These are phyloP conservation scores for Pseudocercospora cruenta DNA, from an alignment of 2,329 filamentous ascomycete genomes.

Conservation along the genomic window DNA sequence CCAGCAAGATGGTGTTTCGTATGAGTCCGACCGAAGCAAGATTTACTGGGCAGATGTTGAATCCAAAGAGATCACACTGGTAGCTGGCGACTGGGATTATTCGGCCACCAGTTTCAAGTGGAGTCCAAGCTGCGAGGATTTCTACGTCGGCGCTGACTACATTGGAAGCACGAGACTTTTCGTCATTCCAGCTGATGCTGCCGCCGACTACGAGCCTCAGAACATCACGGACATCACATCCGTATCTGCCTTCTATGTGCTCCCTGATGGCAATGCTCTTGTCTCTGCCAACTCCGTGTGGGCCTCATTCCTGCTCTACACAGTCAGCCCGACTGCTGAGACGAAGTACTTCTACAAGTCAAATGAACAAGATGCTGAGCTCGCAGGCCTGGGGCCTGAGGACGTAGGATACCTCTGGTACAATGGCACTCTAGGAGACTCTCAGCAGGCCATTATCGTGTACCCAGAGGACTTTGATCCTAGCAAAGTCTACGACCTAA, in stretches of 20 bases:
- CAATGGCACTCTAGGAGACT: conserved; percentile 32
- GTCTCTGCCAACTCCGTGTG: conserved; percentile 28
- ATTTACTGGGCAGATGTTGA: conserved; percentile 31
- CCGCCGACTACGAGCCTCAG: conserved; percentile 26
- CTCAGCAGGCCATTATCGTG: conserved; percentile 30
- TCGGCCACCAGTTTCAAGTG: conserved; percentile 27
- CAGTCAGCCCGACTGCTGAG: conserved; percentile 19
- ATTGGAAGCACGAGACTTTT: conserved; percentile 31
- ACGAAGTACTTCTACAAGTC: conserved; percentile 31
- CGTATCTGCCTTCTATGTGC: conserved; percentile 29
- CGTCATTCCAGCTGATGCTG: conserved; percentile 29
- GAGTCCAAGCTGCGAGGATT: conserved; percentile 22
- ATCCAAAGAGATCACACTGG: conserved; percentile 25
- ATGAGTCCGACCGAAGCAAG: conserved; percentile 32
- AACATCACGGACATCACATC: conserved; percentile 32
- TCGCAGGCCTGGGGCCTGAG: conserved; percentile 29
- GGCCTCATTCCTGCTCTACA: conserved; percentile 31
- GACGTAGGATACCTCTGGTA: conserved; percentile 31
- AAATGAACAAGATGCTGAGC: conserved; percentile 29
- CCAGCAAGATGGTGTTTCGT: conserved; percentile 31
- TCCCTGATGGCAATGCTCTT: conserved; percentile 28
- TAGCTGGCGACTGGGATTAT: conserved; percentile 31
- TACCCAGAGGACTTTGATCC: conserved; percentile 33
- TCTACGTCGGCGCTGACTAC: conserved; percentile 30
- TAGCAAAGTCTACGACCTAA: conserved; percentile 34